These are phyloP conservation scores for Diplodia sapinea DNA, from an alignment of 2,329 filamentous ascomycete species.

Conservation along the genomic window DNA sequence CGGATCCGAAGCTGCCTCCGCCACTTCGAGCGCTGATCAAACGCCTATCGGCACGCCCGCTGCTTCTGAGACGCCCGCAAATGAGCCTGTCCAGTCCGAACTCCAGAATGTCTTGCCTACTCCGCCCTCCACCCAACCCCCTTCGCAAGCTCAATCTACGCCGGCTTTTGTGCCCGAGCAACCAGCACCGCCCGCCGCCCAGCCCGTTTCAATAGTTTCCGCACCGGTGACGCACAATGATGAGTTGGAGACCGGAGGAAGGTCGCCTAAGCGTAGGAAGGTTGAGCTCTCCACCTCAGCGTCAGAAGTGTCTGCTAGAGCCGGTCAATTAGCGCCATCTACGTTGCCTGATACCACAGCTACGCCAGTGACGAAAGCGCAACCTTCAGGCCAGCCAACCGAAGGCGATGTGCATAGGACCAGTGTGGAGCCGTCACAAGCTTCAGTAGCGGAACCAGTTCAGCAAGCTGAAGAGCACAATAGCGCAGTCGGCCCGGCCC, in stretches of 20 bases:
- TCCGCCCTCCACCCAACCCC: conserved; percentile 25
- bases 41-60: conserved; percentile 33
- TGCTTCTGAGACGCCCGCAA: conserved; percentile 29
- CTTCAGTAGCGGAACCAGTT: neutral
- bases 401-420: neutral
- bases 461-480: neutral
- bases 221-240: neutral
- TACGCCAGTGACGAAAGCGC: neutral
- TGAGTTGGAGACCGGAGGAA: neutral
- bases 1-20: conserved; percentile 36
- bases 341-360: neutral
- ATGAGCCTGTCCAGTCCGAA: conserved; percentile 33
- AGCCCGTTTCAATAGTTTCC: neutral
- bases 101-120: conserved; percentile 25
- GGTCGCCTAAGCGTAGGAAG: conserved; percentile 29
- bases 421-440: neutral
- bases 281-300: neutral
- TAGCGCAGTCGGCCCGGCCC: neutral
- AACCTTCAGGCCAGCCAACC: neutral
- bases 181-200: neutral
- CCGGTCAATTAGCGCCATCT: neutral
- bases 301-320: neutral
- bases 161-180: neutral
- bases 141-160: conserved; percentile 1
- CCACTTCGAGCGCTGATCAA: conserved; percentile 34